Evolutionary conservation across 164 flowering plant species (phyloP), one percentile per base, ranked within the genome.

Genomic region (Cinnamomum micranthum): DNA sequence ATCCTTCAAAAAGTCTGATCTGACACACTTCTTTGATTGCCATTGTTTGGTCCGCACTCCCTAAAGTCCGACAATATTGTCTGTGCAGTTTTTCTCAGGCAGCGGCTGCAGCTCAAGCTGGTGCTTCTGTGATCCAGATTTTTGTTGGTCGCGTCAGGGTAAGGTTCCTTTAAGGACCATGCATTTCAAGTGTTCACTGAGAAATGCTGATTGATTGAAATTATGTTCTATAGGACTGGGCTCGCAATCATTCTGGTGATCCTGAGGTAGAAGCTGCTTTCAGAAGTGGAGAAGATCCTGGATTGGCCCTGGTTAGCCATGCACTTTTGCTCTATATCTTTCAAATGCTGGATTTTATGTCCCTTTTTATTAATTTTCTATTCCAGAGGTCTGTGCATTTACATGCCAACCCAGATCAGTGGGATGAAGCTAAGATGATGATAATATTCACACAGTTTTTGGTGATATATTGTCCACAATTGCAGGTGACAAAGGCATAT

Each of bases 61-160:
- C 50, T 82, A 51, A 75, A 58, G 51, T 70, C 55, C 59, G 9
- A 41, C 80, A 69, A 50, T 77, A 27, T 14, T 83, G 77, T 73
- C 72, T 81, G 77, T 80, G 80, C 89, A 94, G 99, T 86, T 94
- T 96, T 83, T 78, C 92, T 82, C 98, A 94, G 90, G 99, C 97
- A 79, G 98, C 98, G 71, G 99, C 98, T 80, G 98, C 99, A 31
- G 97, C 98, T 69, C 98, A 94, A 88, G 98, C 99, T 66, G 97
- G 98, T 73, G 97, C 98, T 55, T 94, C 99, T 74, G 98, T 96
- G 70, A 94, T 96, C 83, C 99, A 96, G 82, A 90, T 96, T 70
- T 94, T 96, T 90, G 97, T 96, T 79, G 98, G 99, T 28, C 98
- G 97, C 23, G 33, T 92, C 60, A 84, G 98, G 92, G 98, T 94